Conservation (phyloP, 768 basidiomycete species). For the Hygrophoropsis aurantiaca region DNA sequence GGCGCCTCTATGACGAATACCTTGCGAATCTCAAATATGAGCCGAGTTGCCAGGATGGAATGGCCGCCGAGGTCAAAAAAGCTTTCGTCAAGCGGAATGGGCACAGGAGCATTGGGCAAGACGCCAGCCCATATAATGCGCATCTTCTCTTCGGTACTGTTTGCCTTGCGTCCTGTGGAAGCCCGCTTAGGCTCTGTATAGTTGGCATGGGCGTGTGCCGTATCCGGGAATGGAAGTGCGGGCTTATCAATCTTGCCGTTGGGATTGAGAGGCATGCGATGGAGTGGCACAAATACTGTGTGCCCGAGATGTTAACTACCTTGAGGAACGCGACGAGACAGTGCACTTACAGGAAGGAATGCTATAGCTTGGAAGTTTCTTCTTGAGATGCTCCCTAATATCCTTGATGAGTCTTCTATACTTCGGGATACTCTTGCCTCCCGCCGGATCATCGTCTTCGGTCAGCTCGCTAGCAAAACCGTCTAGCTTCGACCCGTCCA, state of each 20-base stretch:
- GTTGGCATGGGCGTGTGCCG: conserved; percentile 54
- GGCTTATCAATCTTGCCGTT: conserved; percentile 99
- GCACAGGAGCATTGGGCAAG: conserved; percentile 73
- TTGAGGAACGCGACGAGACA: too few relatives aligned
- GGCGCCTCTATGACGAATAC: conserved; percentile 88
- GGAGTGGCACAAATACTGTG: conserved; percentile 89
- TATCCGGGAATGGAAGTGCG: conserved; percentile 97
- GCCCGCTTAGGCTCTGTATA: conserved; percentile 38
- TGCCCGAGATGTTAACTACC: conserved; percentile 1
- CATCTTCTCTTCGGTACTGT: conserved; percentile 76
- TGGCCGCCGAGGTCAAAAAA: conserved; percentile 99
- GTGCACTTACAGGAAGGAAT: conserved; percentile 88
- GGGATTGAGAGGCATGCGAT: conserved; percentile 95
- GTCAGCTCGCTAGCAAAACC: conserved; percentile 69
- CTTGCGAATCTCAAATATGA: conserved; percentile 96
- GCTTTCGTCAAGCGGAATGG: conserved; percentile 85
- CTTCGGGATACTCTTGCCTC: conserved; percentile 75
- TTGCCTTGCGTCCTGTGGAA: conserved; percentile 38
- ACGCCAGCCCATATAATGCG: conserved; percentile 83
- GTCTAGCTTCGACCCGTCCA: conserved; percentile 64
- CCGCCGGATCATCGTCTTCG: conserved; percentile 47
- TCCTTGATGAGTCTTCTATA: conserved; percentile 90
- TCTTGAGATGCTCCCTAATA: conserved; percentile 93
- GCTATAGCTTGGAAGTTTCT: conserved; percentile 93
- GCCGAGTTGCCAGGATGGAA: conserved; percentile 94